These are phyloP conservation scores for Rostrohypoxylon terebratum DNA, from an alignment of 495 filamentous ascomycete genomes.

Conservation along the genomic window DNA sequence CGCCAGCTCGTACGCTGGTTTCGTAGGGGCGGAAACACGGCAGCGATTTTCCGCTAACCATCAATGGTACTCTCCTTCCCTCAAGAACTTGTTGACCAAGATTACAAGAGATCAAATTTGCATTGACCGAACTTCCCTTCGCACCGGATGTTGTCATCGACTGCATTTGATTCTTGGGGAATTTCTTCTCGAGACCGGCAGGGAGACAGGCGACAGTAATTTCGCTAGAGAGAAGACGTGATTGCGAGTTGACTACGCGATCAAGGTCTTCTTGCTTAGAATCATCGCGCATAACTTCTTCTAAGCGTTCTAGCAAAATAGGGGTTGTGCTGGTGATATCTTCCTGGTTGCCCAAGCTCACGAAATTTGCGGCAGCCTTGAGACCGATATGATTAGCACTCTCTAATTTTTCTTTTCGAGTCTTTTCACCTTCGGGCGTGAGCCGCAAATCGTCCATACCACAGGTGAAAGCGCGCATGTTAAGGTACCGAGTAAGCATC, in stretches of 20 bases:
- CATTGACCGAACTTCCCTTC: constrained; percentile 93
- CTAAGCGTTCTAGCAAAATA: constrained; percentile 79
- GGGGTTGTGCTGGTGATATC: constrained; percentile 68
- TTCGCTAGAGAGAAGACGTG: constrained; percentile 76
- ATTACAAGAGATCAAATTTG: constrained; percentile 97
- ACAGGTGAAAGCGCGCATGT: constrained; percentile 95
- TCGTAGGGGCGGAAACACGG: constrained; percentile 95
- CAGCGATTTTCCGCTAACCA: constrained; percentile 97
- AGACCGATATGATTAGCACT: constrained; percentile 79
- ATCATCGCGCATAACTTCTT: constrained; percentile 91
- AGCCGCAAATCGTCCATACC: constrained; percentile 96
- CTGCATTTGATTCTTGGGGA: constrained; percentile 99
- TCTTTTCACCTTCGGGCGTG: constrained; percentile 81
- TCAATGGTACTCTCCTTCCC: constrained; percentile 92
- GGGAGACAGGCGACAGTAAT: constrained; percentile 86
- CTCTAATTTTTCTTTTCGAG: constrained; percentile 75
- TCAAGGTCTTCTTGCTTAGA: constrained; percentile 90
- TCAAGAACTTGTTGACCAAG: constrained; percentile 97
- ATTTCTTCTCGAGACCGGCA: constrained; percentile 83
- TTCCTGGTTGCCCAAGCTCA: constrained; percentile 78
- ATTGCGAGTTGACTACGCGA: constrained; percentile 80
- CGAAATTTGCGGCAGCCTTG: constrained; percentile 88
- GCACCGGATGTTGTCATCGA: constrained; percentile 97
- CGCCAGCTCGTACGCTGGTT: constrained; percentile 87
- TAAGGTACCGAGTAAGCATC: constrained; percentile 86